phyloP scores from a whole-genome alignment of 2,329 filamentous ascomycete species.

The Monosporascus sp. region DNA sequence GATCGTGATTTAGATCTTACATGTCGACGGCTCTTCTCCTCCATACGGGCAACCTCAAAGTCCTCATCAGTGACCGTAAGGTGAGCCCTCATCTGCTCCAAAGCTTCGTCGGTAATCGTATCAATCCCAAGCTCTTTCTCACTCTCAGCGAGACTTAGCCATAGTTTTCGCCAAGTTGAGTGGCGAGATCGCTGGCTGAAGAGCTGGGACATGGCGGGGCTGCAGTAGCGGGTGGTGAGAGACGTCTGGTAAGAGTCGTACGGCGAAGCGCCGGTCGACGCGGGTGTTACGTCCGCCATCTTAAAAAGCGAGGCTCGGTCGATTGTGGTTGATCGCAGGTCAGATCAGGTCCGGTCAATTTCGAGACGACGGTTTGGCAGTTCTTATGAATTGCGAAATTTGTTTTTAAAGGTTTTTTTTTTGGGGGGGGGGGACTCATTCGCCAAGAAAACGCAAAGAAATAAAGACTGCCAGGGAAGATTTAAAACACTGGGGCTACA shows the following conservation, averaged over 20 bases:
- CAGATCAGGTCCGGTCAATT: not conserved
- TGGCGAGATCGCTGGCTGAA: conserved; percentile 73
- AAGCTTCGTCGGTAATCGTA: conserved; percentile 64
- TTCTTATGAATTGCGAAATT: not conserved
- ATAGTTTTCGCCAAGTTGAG: conserved; percentile 75
- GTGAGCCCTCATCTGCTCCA: conserved; percentile 71
- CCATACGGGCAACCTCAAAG: conserved; percentile 67
- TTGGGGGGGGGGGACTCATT: not conserved
- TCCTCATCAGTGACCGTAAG: conserved; percentile 71
- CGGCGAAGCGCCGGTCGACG: not conserved
- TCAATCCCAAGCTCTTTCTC: conserved; percentile 76
- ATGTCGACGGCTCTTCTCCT: conserved; percentile 69
- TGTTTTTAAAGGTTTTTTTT: not conserved
- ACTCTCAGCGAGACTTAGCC: conserved; percentile 76
- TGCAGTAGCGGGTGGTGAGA: conserved; percentile 68
- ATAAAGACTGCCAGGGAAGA: not conserved
- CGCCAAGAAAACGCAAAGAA: not conserved
- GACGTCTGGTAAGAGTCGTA: conserved; percentile 54
- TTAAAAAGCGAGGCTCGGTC: not conserved
- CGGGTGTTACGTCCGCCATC: not conserved
- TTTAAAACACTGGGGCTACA: not conserved
- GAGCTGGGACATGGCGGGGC: conserved; percentile 68
- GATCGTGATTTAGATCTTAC: conserved; percentile 21
- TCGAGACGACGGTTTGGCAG: not conserved
- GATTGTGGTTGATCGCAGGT: not conserved